Conservation (phyloP, 2,329 filamentous ascomycete species). For the Pseudogymnoascus sp. region DNA sequence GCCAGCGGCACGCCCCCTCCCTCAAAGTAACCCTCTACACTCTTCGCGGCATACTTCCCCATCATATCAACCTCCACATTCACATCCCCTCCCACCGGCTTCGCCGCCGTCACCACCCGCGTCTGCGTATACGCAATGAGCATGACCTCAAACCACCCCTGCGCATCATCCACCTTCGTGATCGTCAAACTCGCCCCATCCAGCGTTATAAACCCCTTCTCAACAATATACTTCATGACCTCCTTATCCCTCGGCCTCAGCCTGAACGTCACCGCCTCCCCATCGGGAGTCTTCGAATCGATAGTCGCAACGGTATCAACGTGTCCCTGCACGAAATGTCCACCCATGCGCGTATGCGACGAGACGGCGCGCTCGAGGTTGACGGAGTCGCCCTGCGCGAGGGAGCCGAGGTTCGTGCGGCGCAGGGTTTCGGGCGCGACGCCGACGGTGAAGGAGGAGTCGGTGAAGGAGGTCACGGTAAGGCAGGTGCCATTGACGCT, state of each 20-base stretch:
- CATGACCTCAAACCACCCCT: conserved; percentile 93
- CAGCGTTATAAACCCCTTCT: conserved; percentile 92
- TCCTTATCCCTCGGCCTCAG: conserved; percentile 63
- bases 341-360: conserved; percentile 89
- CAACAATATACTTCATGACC: conserved; percentile 80
- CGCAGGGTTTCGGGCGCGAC: conserved; percentile 93
- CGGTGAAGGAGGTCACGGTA: conserved; percentile 70
- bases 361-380: conserved; percentile 94
- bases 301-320: conserved; percentile 85
- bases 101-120: conserved; percentile 55
- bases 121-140: conserved; percentile 94
- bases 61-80: conserved; percentile 38
- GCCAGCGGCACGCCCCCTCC: conserved; percentile 45
- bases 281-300: conserved; percentile 65
- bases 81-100: conserved; percentile 30
- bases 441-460: conserved; percentile 72
- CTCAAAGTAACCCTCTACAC: conserved; percentile 71
- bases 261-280: conserved; percentile 83
- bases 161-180: conserved; percentile 72
- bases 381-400: conserved; percentile 60
- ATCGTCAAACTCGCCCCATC: conserved; percentile 94
- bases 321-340: conserved; percentile 96
- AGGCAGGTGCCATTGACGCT: conserved; percentile 93
- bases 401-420: conserved; percentile 81
- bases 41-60: conserved; percentile 84